These are phyloP conservation scores for Protomyces inouyei DNA, from an alignment of 1,139 yeast genomes.

Conservation along the genomic window DNA sequence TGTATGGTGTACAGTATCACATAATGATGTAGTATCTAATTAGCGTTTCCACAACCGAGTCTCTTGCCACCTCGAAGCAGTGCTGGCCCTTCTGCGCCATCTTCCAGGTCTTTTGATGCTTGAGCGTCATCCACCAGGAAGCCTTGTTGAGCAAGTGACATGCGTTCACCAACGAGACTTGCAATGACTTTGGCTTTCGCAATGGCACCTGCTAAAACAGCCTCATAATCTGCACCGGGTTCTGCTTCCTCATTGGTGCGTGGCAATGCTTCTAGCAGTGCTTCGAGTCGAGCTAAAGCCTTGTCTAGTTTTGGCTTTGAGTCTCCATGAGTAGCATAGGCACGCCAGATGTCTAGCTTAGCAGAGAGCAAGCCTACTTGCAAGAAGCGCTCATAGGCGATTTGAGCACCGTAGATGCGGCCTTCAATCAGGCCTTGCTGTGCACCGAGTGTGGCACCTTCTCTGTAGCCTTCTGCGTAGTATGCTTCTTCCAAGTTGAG, in stretches of 20 bases:
- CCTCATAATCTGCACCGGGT: conserved; percentile 37
- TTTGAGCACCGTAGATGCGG: conserved; percentile 70
- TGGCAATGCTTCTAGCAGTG: conserved; percentile 35
- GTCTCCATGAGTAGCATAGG: background rate
- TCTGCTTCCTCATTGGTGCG: conserved; percentile 37
- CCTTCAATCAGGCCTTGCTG: conserved; percentile 64
- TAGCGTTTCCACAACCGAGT: background rate
- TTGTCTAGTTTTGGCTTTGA: conserved; percentile 19
- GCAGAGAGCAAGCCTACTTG: conserved; percentile 63
- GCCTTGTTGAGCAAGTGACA: conserved; percentile 6
- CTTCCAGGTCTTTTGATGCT: conserved; percentile 10
- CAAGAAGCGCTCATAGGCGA: conserved; percentile 66
- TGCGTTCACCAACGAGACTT: conserved; percentile 34
- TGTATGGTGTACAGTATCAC: too few species aligned
- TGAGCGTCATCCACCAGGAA: background rate
- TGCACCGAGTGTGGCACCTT: conserved; percentile 49
- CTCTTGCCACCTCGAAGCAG: conserved; percentile 4
- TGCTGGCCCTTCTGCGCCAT: conserved; percentile 16
- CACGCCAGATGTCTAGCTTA: conserved; percentile 44
- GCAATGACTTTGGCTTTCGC: conserved; percentile 38
- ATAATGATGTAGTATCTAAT: too few species aligned
- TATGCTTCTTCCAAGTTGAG: conserved; percentile 11
- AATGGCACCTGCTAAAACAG: conserved; percentile 36
- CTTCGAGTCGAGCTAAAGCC: conserved; percentile 29
- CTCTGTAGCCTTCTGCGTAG: conserved; percentile 56